A percentile compares a stretch with the other conserved stretches of the same genome.
phyloP scores from a whole-genome alignment of 2,329 filamentous ascomycete species.

The Aspergillus clavatus region DNA sequence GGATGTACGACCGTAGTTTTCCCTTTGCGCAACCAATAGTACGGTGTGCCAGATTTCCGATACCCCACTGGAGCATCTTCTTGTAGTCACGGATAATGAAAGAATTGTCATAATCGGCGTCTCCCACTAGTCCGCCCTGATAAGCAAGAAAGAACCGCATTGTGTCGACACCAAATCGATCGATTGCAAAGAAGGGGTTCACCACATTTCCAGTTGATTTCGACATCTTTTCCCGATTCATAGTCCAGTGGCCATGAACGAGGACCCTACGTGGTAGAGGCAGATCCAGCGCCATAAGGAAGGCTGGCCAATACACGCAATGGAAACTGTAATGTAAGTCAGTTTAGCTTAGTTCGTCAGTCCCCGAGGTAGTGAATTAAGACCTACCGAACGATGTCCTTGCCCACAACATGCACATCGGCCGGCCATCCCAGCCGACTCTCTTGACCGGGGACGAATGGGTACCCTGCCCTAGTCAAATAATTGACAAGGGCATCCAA shows the following conservation, averaged over 20 bases:
- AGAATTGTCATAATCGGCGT: constrained; percentile 80
- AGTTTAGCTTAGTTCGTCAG: constrained; percentile 13
- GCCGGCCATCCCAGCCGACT: constrained; percentile 73
- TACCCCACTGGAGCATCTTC: constrained; percentile 67
- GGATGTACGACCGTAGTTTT: constrained; percentile 59
- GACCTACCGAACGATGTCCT: constrained; percentile 75
- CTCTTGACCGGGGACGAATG: constrained; percentile 61
- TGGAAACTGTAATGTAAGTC: constrained; percentile 59
- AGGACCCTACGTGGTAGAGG: constrained; percentile 74
- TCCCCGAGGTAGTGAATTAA: constrained; percentile 1
- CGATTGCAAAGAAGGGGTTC: constrained; percentile 85
- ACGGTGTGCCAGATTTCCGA: constrained; percentile 76
- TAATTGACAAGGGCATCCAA: constrained; percentile 95
- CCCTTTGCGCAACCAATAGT: constrained; percentile 65
- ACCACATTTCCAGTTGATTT: constrained; percentile 95
- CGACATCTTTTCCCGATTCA: constrained; percentile 89
- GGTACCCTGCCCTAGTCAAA: constrained; percentile 80
- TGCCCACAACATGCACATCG: constrained; percentile 87
- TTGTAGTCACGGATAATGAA: constrained; percentile 72
- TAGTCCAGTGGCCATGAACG: constrained; percentile 92
- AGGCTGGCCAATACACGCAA: constrained; percentile 95
- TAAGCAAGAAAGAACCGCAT: constrained; percentile 86
- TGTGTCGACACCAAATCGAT: constrained; percentile 80
- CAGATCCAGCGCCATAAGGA: constrained; percentile 81
- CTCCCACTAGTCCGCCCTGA: constrained; percentile 69